Conservation (phyloP, 176 grass and related monocot species). For the Saccharum officinarum region DNA sequence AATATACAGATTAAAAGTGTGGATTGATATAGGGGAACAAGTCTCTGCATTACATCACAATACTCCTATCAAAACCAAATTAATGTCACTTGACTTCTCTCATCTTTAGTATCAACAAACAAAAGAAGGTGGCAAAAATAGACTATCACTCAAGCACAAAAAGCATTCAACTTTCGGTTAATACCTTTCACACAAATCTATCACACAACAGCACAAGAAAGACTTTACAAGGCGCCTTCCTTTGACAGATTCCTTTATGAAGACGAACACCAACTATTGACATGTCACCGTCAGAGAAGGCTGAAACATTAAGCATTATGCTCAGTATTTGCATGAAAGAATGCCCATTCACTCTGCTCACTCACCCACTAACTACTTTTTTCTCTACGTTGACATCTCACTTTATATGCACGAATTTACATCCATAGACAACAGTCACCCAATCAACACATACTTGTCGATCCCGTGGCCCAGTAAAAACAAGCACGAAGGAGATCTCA, state of each 20-base stretch:
- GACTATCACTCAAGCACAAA: conserved; percentile 17
- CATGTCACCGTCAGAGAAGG: conserved; percentile 40
- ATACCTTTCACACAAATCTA: conserved; percentile 37
- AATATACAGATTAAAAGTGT: not conserved
- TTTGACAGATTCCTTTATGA: conserved; percentile 38
- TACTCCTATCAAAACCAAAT: conserved; percentile 48
- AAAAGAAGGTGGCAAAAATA: conserved; percentile 1
- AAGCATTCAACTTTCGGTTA: conserved; percentile 27
- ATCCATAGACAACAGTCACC: conserved; percentile 60
- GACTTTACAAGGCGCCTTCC: conserved; percentile 37
- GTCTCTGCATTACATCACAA: conserved; percentile 33
- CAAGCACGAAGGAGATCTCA: conserved; percentile 57
- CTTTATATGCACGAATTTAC: conserved; percentile 83
- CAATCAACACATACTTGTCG: conserved; percentile 74
- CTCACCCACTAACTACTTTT: conserved; percentile 40
- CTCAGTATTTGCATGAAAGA: conserved; percentile 52
- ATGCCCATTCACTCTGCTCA: conserved; percentile 38
- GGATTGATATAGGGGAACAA: conserved; percentile 14
- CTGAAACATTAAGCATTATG: conserved; percentile 50
- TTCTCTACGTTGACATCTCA: conserved; percentile 62
- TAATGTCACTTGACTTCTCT: conserved; percentile 17
- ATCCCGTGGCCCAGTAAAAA: conserved; percentile 66
- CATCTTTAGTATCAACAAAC: conserved; percentile 30
- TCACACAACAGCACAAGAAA: conserved; percentile 27
- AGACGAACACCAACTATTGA: conserved; percentile 36